Base-by-base conservation (phyloP, 495 filamentous ascomycete genomes). In the Aspergillus kassunensis region DNA sequence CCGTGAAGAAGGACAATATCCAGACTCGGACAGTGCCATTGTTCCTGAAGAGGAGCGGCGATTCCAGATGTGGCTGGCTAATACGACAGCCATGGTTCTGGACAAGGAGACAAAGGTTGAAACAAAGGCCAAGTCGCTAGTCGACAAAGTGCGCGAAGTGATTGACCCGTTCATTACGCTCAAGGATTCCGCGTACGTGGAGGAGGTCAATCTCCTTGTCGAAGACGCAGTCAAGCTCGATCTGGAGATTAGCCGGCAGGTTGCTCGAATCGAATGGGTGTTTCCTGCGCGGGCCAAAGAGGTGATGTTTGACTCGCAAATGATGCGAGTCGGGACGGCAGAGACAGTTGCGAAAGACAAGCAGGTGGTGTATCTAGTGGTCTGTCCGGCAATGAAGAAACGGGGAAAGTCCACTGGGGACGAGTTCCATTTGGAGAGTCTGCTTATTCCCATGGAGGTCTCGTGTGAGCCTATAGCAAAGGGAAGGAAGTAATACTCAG, bases 321-420 rank as follows among this genome's bases (percentile, higher is more conserved):
- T 18, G 0, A 51, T 51, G 49, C 12, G 16, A 9, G 18, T 51
- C 10, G 48, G 36, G 16, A 37, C 36, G 1, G 37, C 19, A 10
- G 33, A 41, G 24, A 23, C 48, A 0, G 13, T 13, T 16, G 27
- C 3, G 25, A 30, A 51, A 6, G 18, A 23, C 16, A 27, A 41
- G 18, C 36, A 31, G 24, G 13, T 41, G 15, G 37, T 51, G 25
- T 15, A 11, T 5, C n/a, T 51, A 10, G 35, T 42, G 8, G 29
- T 51, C 6, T 34, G 36, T 16, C 49, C 49, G 10, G 27, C 37
- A 4, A 33, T 52, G 25, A 44, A 19, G 31, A 52, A 52, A 37
- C 39, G 49, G 6, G 49, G 49, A 1, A 52, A 52, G 31, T 44
- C 49, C 2, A 52, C 40, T 2, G 49, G 39, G 4, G 29, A 52